These are phyloP conservation scores for Kwoniella pini DNA, from an alignment of 768 basidiomycete species.

Conservation along the genomic window DNA sequence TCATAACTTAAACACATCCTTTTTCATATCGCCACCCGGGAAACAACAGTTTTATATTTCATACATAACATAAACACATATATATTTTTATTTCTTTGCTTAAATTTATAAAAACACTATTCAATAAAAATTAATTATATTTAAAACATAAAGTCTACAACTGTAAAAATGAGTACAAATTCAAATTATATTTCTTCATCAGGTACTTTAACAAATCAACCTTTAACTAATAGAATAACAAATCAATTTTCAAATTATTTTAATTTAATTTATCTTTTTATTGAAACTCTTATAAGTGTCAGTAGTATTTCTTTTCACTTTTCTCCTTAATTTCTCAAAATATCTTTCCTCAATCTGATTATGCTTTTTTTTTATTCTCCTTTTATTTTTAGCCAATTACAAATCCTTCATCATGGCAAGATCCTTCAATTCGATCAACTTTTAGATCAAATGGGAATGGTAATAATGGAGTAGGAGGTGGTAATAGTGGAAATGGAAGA, in stretches of 20 bases:
- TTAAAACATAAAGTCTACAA: no score
- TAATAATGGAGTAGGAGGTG: constrained; percentile 17
- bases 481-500: constrained; percentile 21
- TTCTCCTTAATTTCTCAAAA: background rate
- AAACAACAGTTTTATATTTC: no score
- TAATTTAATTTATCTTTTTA: constrained; percentile 38
- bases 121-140: no score
- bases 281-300: constrained; percentile 44
- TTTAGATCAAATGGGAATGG: constrained; percentile 19
- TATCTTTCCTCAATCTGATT: no score
- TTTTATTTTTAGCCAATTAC: constrained; percentile 32
- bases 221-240: constrained; percentile 26
- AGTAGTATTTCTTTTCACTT: no score
- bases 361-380: no score
- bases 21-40: no score
- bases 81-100: no score
- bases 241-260: constrained; percentile 12
- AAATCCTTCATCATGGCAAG: constrained; percentile 35
- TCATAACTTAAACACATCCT: background rate
- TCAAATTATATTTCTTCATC: constrained; percentile 41
- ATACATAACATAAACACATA: no score
- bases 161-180: constrained; percentile 36
- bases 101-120: no score
- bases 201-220: constrained; percentile 35
- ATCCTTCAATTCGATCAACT: constrained; percentile 26